These are phyloP conservation scores for Flagelloscypha sp. DNA, from an alignment of 768 basidiomycete genomes.

Conservation along the genomic window DNA sequence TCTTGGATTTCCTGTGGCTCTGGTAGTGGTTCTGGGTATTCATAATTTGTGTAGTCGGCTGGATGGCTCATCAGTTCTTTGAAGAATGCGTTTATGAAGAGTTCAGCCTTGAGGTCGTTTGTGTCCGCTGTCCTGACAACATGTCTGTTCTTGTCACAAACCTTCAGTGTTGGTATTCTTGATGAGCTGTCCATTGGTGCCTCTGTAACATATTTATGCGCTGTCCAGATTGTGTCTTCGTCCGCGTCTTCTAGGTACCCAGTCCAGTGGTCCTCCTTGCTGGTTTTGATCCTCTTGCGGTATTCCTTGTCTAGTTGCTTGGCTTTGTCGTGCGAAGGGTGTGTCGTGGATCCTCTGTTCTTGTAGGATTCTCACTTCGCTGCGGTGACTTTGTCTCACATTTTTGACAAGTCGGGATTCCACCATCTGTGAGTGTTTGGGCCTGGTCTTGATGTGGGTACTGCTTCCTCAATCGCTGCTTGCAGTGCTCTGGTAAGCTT, in stretches of 20 bases:
- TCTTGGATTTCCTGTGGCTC: conserved; percentile 14
- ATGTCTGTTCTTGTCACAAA: background rate
- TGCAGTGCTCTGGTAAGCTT: conserved; percentile 12
- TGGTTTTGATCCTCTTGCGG: conserved; percentile 7
- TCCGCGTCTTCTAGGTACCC: conserved; percentile 19
- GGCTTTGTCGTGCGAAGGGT: conserved; percentile 17
- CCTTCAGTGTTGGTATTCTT: conserved; percentile 18
- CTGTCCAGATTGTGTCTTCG: conserved; percentile 14
- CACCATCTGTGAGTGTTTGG: conserved; percentile 26
- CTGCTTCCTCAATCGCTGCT: conserved; percentile 9
- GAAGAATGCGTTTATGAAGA: conserved; percentile 22
- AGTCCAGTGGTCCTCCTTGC: conserved; percentile 13
- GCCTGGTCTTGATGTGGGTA: conserved; percentile 12
- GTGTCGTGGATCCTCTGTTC: conserved; percentile 6
- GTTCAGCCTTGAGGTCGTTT: conserved; percentile 18
- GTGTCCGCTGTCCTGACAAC: conserved; percentile 4
- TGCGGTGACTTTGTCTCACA: conserved; percentile 11
- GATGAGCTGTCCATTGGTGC: too few relatives aligned
- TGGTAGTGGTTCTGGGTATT: conserved; percentile 20
- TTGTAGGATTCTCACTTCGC: conserved; percentile 7
- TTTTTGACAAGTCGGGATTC: conserved; percentile 17
- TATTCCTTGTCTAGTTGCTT: conserved; percentile 11
- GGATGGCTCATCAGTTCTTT: conserved; percentile 4
- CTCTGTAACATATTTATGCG: conserved; percentile 14
- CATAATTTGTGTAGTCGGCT: conserved; percentile 7